Percentiles rank a stretch among this genome's conserved stretches.
Evolutionary conservation across 306 rosid genomes (phyloP).

Genomic region (Quercus agrifolia): DNA sequence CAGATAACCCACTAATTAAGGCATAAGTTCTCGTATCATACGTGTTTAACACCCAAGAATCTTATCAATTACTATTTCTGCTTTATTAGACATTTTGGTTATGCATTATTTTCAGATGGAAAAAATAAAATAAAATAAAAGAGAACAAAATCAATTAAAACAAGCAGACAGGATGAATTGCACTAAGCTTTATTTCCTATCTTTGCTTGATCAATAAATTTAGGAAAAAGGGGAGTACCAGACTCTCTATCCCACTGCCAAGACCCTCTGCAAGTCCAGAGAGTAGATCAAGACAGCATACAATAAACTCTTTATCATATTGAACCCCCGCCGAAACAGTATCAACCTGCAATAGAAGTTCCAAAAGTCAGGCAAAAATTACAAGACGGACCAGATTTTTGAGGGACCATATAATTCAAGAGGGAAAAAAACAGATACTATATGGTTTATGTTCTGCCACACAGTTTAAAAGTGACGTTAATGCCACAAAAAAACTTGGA

Average conservation of each 20-base stretch:
- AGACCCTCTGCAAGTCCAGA: slow-evolving; percentile 99
- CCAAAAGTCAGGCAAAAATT: slow-evolving; percentile 15
- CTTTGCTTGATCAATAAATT: slow-evolving; percentile 3
- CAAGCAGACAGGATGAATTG: neutral
- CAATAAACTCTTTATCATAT: slow-evolving; percentile 91
- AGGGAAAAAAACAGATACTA: neutral
- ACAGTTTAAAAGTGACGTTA: neutral
- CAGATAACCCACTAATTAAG: neutral
- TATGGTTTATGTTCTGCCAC: neutral
- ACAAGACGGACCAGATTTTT: slow-evolving; percentile 5
- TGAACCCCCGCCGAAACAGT: slow-evolving; percentile 76
- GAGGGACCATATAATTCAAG: neutral
- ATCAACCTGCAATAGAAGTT: slow-evolving; percentile 66
- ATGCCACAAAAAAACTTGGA: neutral
- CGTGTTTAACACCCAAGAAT: too few species aligned
- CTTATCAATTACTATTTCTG: too few species aligned
- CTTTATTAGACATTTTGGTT: neutral
- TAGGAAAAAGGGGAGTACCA: slow-evolving; percentile 53
- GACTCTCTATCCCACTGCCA: slow-evolving; percentile 96
- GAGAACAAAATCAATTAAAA: neutral
- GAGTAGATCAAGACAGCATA: slow-evolving; percentile 94
- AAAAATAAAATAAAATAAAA: neutral
- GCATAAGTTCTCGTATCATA: too few species aligned
- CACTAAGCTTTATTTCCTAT: neutral
- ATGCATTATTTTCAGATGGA: neutral